These are phyloP conservation scores for Physcia stellaris DNA, from an alignment of 495 filamentous ascomycete genomes.

Conservation along the genomic window DNA sequence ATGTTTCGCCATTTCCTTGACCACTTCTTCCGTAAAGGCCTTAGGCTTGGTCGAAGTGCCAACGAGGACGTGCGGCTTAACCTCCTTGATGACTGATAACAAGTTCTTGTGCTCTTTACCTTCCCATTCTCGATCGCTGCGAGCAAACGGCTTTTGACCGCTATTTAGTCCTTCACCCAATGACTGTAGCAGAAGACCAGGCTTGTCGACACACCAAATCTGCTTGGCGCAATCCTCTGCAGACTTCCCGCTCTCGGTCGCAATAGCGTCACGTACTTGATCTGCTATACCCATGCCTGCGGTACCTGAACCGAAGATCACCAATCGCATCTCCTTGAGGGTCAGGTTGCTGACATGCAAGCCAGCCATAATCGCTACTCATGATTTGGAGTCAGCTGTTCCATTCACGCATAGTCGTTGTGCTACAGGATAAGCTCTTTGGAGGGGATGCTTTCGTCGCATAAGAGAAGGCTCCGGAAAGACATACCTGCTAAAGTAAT, in stretches of 20 bases:
- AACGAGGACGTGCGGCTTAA: slow-evolving; percentile 71
- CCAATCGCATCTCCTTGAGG: slow-evolving; percentile 50
- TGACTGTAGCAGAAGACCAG: slow-evolving; percentile 58
- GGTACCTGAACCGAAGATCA: slow-evolving; percentile 73
- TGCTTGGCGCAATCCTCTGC: slow-evolving; percentile 67
- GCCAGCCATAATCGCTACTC: slow-evolving; percentile 63
- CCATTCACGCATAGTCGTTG: no score
- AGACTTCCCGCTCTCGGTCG: slow-evolving; percentile 47
- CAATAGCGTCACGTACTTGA: slow-evolving; percentile 67
- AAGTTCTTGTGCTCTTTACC: slow-evolving; percentile 41
- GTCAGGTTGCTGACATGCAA: slow-evolving; percentile 54
- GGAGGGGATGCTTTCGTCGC: no score
- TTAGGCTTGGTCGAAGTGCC: slow-evolving; percentile 72
- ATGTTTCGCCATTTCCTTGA: slow-evolving; percentile 69
- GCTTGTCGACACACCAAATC: slow-evolving; percentile 82
- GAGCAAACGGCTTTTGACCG: slow-evolving; percentile 55
- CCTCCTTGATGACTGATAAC: slow-evolving; percentile 48
- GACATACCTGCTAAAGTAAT: slow-evolving; percentile 76
- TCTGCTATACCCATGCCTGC: slow-evolving; percentile 81
- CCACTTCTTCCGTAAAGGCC: slow-evolving; percentile 62
- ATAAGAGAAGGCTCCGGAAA: no score
- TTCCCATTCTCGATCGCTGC: slow-evolving; percentile 50
- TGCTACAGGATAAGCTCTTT: no score
- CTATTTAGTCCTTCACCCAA: slow-evolving; percentile 42
- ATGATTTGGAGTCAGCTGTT: no score